phyloP scores from a whole-genome alignment of 352 stramenopile species.

The Globisporangium mamillatum region DNA sequence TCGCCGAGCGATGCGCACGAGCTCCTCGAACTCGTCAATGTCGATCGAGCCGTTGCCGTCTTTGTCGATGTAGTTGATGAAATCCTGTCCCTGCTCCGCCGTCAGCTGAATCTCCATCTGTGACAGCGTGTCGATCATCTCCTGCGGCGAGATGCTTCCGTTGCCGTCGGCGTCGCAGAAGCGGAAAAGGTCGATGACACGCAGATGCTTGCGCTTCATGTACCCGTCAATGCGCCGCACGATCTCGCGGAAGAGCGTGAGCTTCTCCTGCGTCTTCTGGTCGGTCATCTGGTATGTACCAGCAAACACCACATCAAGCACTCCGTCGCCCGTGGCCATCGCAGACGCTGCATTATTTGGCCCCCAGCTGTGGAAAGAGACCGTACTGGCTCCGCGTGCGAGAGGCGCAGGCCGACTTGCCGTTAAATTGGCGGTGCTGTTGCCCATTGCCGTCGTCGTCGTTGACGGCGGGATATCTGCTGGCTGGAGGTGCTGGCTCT shows the following conservation, averaged over 20 bases:
- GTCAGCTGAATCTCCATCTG: constrained; percentile 85
- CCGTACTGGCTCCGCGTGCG: background rate
- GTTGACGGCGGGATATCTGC: background rate
- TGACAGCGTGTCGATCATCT: constrained; percentile 82
- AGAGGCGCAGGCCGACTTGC: background rate
- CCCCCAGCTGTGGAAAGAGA: background rate
- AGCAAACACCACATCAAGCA: constrained; percentile 42
- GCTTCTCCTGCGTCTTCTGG: constrained; percentile 62
- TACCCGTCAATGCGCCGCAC: constrained; percentile 80
- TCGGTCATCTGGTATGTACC: constrained; percentile 64
- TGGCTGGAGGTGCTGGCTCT: constrained; percentile 12
- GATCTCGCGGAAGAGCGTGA: constrained; percentile 69
- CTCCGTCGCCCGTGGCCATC: background rate
- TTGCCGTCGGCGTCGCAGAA: constrained; percentile 82
- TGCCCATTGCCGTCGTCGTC: background rate
- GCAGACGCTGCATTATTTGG: background rate
- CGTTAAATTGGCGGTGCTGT: background rate
- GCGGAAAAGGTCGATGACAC: constrained; percentile 84
- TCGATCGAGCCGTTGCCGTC: constrained; percentile 83
- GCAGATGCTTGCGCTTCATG: constrained; percentile 82
- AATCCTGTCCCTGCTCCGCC: constrained; percentile 55
- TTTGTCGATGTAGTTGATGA: constrained; percentile 80
- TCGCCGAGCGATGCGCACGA: constrained; percentile 66
- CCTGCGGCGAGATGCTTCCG: constrained; percentile 69
- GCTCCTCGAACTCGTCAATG: constrained; percentile 82